Percentiles rank a stretch among this genome's conserved stretches.
phyloP scores from a whole-genome alignment of 2,329 filamentous ascomycete genomes.

The Zopfia rhizophila region DNA sequence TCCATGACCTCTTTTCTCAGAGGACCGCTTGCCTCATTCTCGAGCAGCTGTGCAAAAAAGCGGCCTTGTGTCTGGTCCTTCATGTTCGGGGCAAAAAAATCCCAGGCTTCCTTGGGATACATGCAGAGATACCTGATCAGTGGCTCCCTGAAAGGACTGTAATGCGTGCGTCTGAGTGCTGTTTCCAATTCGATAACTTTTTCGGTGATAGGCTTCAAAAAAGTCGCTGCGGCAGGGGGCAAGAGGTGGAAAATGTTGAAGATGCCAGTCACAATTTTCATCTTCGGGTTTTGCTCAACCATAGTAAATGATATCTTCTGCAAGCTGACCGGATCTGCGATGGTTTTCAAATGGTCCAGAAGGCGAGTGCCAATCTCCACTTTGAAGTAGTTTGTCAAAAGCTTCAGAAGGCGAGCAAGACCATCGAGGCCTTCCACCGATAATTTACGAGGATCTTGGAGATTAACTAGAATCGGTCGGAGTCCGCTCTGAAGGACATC shows the following conservation, averaged over 20 bases:
- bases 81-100: slow-evolving; percentile 79
- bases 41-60: slow-evolving; percentile 87
- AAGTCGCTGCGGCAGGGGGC: slow-evolving; percentile 86
- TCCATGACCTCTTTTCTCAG: slow-evolving; percentile 79
- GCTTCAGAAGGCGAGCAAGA: slow-evolving; percentile 84
- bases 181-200: slow-evolving; percentile 90
- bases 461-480: slow-evolving; percentile 92
- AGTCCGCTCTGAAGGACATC: slow-evolving; percentile 94
- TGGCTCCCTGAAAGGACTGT: slow-evolving; percentile 90
- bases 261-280: slow-evolving; percentile 95
- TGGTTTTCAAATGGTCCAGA: slow-evolving; percentile 92
- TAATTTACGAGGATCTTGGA: slow-evolving; percentile 91
- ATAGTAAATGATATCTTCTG: slow-evolving; percentile 95
- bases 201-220: slow-evolving; percentile 90
- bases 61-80: slow-evolving; percentile 89
- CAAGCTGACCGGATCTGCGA: slow-evolving; percentile 81
- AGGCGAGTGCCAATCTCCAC: slow-evolving; percentile 94
- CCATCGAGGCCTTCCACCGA: slow-evolving; percentile 92
- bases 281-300: slow-evolving; percentile 89
- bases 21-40: slow-evolving; percentile 76
- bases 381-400: slow-evolving; percentile 98
- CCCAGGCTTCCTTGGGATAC: slow-evolving; percentile 89
- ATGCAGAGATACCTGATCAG: slow-evolving; percentile 93
- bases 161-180: slow-evolving; percentile 83
- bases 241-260: slow-evolving; percentile 98